Evolutionary conservation across 1,284 basidiomycete species (phyloP), one percentile per base, ranked within the genome.

Genomic region (Marasmius oreades): DNA sequence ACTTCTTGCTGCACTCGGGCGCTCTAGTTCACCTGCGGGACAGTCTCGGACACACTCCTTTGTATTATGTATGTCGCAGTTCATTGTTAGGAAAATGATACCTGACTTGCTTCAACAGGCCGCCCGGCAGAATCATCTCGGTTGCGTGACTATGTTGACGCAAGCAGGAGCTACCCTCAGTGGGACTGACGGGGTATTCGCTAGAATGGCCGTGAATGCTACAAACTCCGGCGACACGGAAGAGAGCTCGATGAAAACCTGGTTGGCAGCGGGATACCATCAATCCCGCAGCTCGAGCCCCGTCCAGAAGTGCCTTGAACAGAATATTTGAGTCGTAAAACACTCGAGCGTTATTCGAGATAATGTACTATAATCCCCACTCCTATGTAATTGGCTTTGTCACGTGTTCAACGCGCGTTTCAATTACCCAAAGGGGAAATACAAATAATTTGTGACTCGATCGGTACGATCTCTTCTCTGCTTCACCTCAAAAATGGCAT

Each of bases 11-110:
- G 33, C 77, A 84, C 57, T 83, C 84, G 0, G 94, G 94, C 1
- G 92, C 92, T 1, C 77, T 92, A n/a, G 93, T 97, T 10, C 94
- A 96, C 69, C 74, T 89, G 8, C 79, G 92, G 44, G 91, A 94
- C 64, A 69, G 72, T 2, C 74, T 91, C 42, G 92, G 90, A 0
- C 93, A 95, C 65, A 93, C 93, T 14, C 82, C 93, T 5, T 70
- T 92, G 22, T 92, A 92, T 69, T 89, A 92, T 70, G 89, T 87
- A 62, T 62, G 82, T 56, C 42, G 59, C 47, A 44, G 39, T 16
- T 36, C 39, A 44, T 20, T 39, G n/a, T 26, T 28, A 6, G 45
- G 5, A 20, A 36, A 36, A n/a, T 50, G 42, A 55, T 34, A 5
- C 16, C 56, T 54, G 1, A 45, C 4, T 58, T 5, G 55, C 20